Evolutionary conservation across 768 basidiomycete species (phyloP), one percentile per base, ranked within the genome.

Genomic region (Boletus vermiculosoides): DNA sequence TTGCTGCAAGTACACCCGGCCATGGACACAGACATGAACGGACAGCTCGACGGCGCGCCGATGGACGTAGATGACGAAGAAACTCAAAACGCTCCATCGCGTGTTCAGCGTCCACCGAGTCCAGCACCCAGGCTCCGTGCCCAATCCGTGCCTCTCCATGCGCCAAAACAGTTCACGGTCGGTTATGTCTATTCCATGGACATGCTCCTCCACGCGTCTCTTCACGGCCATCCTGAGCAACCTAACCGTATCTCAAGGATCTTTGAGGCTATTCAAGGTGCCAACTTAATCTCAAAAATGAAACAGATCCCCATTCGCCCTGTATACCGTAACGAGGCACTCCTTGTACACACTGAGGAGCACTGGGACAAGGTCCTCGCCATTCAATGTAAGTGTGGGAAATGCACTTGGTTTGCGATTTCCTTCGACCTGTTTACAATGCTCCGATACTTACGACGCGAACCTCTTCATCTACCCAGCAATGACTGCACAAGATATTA

Each of bases 341-440:
- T 92, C 55, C 84, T 98, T 23, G 94, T 98, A 5, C 97, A 99
- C 72, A 88, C 86, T 45, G 86, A 90, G 64, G 90, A 89, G 49
- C 90, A 93, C 61, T 98, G 95, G 94, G 83, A 94, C 60, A 92
- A 91, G 73, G 88, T 98, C 22, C 77, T 88, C 56, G 86, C 84
- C 23, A 86, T 94, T 25, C 86, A 87, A 73, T 78, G 94, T 95
- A 72, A 76, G 90, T 80, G 30, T 56, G 28, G 23, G 52, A 37
- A 55, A 51, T 34, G 31, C 42, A 34, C 34, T 36, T 31, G 40
- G 46, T 25, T 6, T 54, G 31, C 55, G 33, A 22, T 60, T 50
- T 52, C 51, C 46, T 53, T 57, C 46, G 36, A 34, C 30, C 33
- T 34, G 37, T 45, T 45, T 40, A 12, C 33, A 34, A 39, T 33